phyloP scores from a whole-genome alignment of 441 rosid species.

The Gossypium gossypioides region DNA sequence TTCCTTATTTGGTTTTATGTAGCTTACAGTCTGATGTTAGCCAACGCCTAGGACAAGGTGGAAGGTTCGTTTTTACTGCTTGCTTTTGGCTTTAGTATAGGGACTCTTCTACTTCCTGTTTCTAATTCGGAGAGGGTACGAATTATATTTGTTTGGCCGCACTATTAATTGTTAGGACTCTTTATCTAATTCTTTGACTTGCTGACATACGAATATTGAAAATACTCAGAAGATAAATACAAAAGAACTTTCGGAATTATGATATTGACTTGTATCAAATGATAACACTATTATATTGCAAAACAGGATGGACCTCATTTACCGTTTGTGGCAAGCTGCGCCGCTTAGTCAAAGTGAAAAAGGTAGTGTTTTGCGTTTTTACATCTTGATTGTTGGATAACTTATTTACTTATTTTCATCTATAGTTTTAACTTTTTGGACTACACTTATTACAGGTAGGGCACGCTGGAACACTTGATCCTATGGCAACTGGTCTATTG shows the following conservation, averaged over 20 bases:
- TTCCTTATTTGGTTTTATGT: background rate
- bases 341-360: slow-evolving; percentile 73
- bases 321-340: slow-evolving; percentile 96
- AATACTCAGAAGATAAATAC: slow-evolving; percentile 2
- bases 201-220: background rate
- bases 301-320: slow-evolving; percentile 87
- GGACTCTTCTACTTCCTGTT: background rate
- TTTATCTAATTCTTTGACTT: background rate
- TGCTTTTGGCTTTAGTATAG: background rate
- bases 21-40: slow-evolving; percentile 9
- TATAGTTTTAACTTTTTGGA: background rate
- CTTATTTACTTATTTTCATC: background rate
- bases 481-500: slow-evolving; percentile 92
- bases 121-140: background rate
- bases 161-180: background rate
- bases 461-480: slow-evolving; percentile 97
- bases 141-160: background rate
- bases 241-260: slow-evolving; percentile 2
- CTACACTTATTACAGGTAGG: slow-evolving; percentile 54
- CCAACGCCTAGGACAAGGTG: background rate
- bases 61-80: background rate
- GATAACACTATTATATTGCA: slow-evolving; percentile 15
- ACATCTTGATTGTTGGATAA: background rate
- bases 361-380: slow-evolving; percentile 37
- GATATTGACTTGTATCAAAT: background rate